phyloP scores from a whole-genome alignment of 208 protist genomes.

The Naegleria fowleri region DNA sequence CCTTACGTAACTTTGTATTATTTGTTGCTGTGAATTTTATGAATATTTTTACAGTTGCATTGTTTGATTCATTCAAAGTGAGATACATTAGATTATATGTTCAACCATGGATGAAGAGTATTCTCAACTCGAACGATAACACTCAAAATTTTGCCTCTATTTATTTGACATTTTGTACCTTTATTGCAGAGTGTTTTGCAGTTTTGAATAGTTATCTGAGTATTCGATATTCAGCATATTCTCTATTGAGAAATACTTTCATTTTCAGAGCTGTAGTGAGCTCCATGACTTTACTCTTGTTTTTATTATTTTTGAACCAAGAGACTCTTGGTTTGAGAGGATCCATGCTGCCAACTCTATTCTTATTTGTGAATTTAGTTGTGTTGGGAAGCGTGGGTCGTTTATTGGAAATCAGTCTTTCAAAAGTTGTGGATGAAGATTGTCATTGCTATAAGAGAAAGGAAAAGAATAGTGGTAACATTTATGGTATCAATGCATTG shows the following conservation, averaged over 20 bases:
- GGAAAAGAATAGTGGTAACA: not conserved
- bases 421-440: not conserved
- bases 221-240: not conserved
- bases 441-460: not conserved
- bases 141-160: not conserved
- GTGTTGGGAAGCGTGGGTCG: not conserved
- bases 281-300: not conserved
- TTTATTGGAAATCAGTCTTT: not conserved
- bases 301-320: not conserved
- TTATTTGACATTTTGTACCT: not conserved
- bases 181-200: not conserved
- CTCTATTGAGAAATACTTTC: not conserved
- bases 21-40: not conserved
- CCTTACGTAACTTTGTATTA: not conserved
- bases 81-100: not conserved
- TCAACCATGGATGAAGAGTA: not conserved
- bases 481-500: not conserved
- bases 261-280: not conserved
- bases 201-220: not conserved
- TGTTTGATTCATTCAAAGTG: not conserved
- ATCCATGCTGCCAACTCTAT: not conserved
- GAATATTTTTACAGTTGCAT: not conserved
- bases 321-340: not conserved
- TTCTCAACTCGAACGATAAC: not conserved
- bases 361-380: not conserved